Evolutionary conservation across 345 rosid species (phyloP).

Genomic region (Eucalyptus camaldulensis): DNA sequence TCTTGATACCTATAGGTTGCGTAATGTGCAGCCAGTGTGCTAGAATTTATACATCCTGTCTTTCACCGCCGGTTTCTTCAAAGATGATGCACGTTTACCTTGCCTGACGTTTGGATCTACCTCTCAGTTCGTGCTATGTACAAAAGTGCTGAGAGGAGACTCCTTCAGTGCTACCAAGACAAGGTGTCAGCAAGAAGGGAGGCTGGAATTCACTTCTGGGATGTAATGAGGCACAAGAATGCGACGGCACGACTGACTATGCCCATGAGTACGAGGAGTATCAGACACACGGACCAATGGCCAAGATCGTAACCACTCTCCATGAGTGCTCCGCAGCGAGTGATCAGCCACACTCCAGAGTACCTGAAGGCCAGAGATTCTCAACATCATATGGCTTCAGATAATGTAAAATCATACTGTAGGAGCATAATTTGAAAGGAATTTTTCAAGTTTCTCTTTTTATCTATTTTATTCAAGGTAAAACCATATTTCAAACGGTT

Average conservation of each 20-base stretch:
- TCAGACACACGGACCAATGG: conserved; percentile 41
- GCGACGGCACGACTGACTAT: conserved; percentile 36
- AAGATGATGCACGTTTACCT: neutral
- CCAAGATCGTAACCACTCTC: conserved; percentile 48
- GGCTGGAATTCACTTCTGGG: conserved; percentile 31
- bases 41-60: neutral
- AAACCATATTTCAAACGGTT: neutral
- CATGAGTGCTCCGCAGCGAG: conserved; percentile 59
- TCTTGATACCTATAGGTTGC: neutral
- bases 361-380: conserved; percentile 31
- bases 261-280: conserved; percentile 44
- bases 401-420: neutral
- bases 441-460: neutral
- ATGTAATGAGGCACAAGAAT: conserved; percentile 48
- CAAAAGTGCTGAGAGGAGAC: neutral
- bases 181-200: neutral
- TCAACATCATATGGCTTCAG: neutral
- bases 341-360: conserved; percentile 83
- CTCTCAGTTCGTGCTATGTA: neutral
- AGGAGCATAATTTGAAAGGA: neutral
- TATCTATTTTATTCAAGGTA: neutral
- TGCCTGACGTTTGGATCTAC: neutral
- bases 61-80: neutral
- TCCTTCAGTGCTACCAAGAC: neutral
- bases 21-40: neutral